Evolutionary conservation across 169 alveolate genomes (phyloP), one percentile per base, ranked within the genome.

Genomic region (Cystoisospora suis): DNA sequence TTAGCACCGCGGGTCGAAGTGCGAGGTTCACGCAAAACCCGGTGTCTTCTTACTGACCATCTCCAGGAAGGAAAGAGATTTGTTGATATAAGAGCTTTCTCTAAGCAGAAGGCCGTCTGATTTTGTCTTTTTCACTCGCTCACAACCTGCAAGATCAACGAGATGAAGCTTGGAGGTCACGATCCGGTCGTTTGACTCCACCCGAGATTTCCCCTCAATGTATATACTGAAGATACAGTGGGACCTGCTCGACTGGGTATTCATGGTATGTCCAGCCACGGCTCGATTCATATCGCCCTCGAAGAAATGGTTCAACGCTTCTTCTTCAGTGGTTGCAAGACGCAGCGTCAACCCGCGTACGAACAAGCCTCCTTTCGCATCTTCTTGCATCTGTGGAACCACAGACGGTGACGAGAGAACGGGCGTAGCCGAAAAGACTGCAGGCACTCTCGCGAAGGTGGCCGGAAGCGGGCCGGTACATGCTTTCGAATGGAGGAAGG

Each of bases 141-240:
- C 99, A 59, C 98, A 95, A 44, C 99, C 99, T 0, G 99, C 99
- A 46, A 98, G 94, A 91, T 98, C 99, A 32, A 98, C 98, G 47
- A 98, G 88, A 89, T 98, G 97, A 72, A 98, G 88, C 91, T 97
- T 97, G 17, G 97, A 94, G 79, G 69, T 53, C 46, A 42, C 61
- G 42, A 59, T 85, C 81, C 86, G 88, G 77, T 93, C 92, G 20
- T 75, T 65, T 3, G 88, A 70, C 87, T 90, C 94, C 42, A 96
- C 98, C 42, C 97, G 94, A 20, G 97, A 94, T 83, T 97, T 95
- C 86, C 96, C 95, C 92, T 98, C 99, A 7, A 97, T 90, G 91
- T 97, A 98, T 79, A 98, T 93, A 56, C 98, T 98, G 93, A 96
- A 96, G 32, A 98, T 96, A 77, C 98, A 95, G 93, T 98, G 99